Evolutionary conservation across 352 stramenopile genomes (phyloP), one percentile per base, ranked within the genome.

Genomic region (Globisporangium canariense): DNA sequence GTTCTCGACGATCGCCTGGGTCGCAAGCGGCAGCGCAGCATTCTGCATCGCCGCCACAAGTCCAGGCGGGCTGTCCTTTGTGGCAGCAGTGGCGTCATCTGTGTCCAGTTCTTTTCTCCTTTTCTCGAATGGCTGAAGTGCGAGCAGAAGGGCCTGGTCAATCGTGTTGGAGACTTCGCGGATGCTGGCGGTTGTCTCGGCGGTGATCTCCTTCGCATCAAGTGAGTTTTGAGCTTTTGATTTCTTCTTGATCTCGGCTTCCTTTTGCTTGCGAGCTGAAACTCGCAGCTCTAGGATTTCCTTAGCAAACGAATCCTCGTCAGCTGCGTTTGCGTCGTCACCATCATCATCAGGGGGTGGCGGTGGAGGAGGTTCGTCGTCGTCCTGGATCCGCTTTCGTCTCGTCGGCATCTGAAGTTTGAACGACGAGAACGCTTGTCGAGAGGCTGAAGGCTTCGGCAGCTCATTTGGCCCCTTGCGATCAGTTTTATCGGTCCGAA

Each of bases 111-210:
- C 73, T 38, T 73, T 66, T 36, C 63, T 63, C 38, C 69, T 62
- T 6, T 71, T 68, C 50, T 86, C 73, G 28, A 89, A 87, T 14
- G 80, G 80, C 40, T 81, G 78, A 3, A 88, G 49, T 5, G 78
- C 78, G 28, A 86, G 64, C 3, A 83, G 56, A 10, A 89, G 55
- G 10, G 68, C 67, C 36, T 79, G 71, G 36, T 77, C 76, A 47
- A 89, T 89, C 10, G 65, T 59, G 20, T 78, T 67, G 13, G 76
- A 76, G 0, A 68, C 74, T 51, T 76, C 64, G 16, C 74, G 73
- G 36, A 84, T 70, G 20, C 64, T 76, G 11, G 56, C 60, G 5
- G 68, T 58, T 18, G 65, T 73, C 20, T 59, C 8, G 25, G 56
- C 51, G 38, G 28, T 69, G 43, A 73, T 69, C n/a, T 61, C 58